phyloP scores from a whole-genome alignment of 768 basidiomycete genomes.

The Imleria badia region DNA sequence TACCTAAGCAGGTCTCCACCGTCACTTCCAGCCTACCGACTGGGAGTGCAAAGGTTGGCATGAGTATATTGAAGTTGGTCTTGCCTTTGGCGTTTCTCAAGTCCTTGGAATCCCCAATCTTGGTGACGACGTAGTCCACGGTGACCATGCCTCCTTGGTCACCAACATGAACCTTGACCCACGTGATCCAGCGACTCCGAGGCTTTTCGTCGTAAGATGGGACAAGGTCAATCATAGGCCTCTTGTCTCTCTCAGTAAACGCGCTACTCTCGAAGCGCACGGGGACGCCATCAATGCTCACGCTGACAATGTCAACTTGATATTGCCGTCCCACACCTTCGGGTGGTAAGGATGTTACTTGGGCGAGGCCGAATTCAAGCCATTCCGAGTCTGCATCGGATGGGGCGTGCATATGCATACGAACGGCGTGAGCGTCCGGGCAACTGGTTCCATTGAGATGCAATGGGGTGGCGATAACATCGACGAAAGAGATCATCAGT shows the following conservation, averaged over 20 bases:
- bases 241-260: constrained; percentile 37
- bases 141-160: constrained; percentile 51
- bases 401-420: constrained; percentile 55
- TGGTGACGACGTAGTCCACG: constrained; percentile 62
- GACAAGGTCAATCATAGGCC: constrained; percentile 33
- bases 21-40: constrained; percentile 65
- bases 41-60: constrained; percentile 75
- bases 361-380: constrained; percentile 74
- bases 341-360: constrained; percentile 28
- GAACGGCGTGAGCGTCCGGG: constrained; percentile 58
- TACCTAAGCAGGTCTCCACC: constrained; percentile 55
- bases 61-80: constrained; percentile 44
- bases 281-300: constrained; percentile 64
- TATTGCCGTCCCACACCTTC: constrained; percentile 33
- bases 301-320: constrained; percentile 50
- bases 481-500: constrained; percentile 60
- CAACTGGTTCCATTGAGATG: constrained; percentile 18
- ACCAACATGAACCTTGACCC: constrained; percentile 62
- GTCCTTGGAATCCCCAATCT: constrained; percentile 10
- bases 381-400: constrained; percentile 61
- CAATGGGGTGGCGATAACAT: constrained; percentile 54
- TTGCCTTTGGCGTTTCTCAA: constrained; percentile 31
- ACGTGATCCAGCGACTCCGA: constrained; percentile 60
- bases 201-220: constrained; percentile 53
- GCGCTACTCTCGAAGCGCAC: constrained; percentile 57